Evolutionary conservation across 208 protist genomes (phyloP).

Genomic region (Porcisia deanei): DNA sequence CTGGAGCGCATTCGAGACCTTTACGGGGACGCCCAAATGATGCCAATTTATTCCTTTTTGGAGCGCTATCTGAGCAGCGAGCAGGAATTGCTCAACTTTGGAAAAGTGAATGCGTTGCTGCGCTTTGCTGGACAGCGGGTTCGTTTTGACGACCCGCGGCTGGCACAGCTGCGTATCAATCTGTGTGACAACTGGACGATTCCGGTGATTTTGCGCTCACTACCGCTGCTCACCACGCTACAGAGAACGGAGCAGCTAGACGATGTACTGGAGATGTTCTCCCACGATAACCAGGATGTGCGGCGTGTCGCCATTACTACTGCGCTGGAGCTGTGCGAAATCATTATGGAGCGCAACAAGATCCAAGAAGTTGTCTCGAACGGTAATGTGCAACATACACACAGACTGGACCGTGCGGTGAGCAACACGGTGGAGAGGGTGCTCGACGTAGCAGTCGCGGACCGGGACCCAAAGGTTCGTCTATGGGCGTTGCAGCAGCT

Average conservation of each 20-base stretch:
- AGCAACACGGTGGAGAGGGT: conserved; percentile 72
- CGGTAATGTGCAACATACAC: conserved; percentile 14
- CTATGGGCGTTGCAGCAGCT: conserved; percentile 65
- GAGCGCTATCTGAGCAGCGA: conserved; percentile 60
- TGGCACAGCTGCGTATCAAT: conserved; percentile 51
- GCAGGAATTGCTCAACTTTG: conserved; percentile 61
- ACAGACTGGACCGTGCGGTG: conserved; percentile 57
- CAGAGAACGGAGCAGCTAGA: conserved; percentile 68
- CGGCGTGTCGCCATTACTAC: conserved; percentile 58
- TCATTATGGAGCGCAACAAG: conserved; percentile 44
- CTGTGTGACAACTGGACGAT: conserved; percentile 32
- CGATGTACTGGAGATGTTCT: conserved; percentile 75
- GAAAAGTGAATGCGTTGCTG: conserved; percentile 74
- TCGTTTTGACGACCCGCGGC: conserved; percentile 34
- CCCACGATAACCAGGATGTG: conserved; percentile 72
- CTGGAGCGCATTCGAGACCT: conserved; percentile 51
- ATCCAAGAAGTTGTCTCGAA: not conserved
- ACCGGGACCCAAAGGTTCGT: conserved; percentile 68
- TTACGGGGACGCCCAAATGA: conserved; percentile 52
- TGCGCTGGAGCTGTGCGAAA: conserved; percentile 66
- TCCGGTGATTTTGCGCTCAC: conserved; percentile 63
- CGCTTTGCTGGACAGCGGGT: conserved; percentile 55
- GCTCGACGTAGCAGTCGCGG: conserved; percentile 83
- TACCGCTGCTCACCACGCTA: conserved; percentile 72
- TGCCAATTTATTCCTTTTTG: conserved; percentile 54